Conservation (phyloP, 352 stramenopile genomes). For the Phytophthora boehmeriae region DNA sequence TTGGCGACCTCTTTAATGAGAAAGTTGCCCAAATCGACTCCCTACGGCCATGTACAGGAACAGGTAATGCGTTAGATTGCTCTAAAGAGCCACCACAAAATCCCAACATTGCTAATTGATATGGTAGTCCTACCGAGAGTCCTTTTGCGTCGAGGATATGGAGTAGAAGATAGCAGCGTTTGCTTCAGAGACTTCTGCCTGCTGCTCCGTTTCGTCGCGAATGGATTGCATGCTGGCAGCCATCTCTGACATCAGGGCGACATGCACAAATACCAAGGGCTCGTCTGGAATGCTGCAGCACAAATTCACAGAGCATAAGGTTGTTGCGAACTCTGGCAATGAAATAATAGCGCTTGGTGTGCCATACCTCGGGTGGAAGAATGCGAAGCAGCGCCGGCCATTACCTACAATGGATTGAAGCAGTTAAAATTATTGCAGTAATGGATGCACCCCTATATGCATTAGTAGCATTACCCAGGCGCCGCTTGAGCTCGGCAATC, state of each 20-base stretch:
- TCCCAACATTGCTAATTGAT: too few species aligned
- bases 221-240: constrained; percentile 93
- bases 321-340: neutral
- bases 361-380: constrained; percentile 92
- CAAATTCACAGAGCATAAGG: neutral
- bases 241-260: constrained; percentile 90
- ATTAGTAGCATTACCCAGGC: constrained; percentile 59
- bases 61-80: constrained; percentile 1
- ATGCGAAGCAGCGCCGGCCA: constrained; percentile 91
- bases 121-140: constrained; percentile 50
- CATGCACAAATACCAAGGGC: constrained; percentile 96
- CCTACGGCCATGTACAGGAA: constrained; percentile 43
- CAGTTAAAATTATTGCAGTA: neutral
- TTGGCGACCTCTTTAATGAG: constrained; percentile 96
- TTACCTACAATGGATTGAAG: constrained; percentile 31
- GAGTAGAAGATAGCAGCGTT: constrained; percentile 96
- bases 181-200: constrained; percentile 61
- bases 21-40: constrained; percentile 95
- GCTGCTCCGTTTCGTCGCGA: constrained; percentile 69
- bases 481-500: constrained; percentile 92
- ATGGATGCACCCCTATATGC: too few species aligned
- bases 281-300: constrained; percentile 77
- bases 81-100: neutral
- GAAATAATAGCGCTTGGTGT: neutral
- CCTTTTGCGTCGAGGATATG: constrained; percentile 94